Percentiles rank a stretch among this genome's conserved stretches.
phyloP scores from a whole-genome alignment of 164 flowering plant species.

The Cinnamomum micranthum region DNA sequence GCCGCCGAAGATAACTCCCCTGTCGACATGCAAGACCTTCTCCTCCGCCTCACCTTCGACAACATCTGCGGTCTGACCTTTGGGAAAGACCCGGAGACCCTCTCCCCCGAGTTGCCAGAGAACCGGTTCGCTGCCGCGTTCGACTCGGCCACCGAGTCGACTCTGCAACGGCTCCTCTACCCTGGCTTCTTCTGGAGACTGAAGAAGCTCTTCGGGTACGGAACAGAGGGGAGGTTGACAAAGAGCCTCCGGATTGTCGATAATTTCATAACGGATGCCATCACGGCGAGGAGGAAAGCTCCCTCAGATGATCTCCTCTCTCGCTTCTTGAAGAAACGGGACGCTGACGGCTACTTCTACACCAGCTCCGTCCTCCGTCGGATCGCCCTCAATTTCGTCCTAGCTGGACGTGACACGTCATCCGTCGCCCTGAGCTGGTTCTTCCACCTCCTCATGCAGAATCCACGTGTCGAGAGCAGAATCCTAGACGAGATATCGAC shows the following conservation, averaged over 20 bases:
- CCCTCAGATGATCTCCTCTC: conserved; percentile 79
- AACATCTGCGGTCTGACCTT: conserved; percentile 90
- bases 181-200: conserved; percentile 70
- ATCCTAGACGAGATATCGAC: conserved; percentile 51
- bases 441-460: conserved; percentile 70
- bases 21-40: conserved; percentile 76
- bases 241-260: conserved; percentile 54
- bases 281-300: conserved; percentile 41
- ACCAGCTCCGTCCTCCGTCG: conserved; percentile 48
- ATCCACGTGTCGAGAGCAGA: conserved; percentile 50
- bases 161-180: conserved; percentile 64
- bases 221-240: conserved; percentile 43
- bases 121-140: conserved; percentile 72
- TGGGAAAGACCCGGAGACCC: conserved; percentile 84
- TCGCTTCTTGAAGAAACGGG: conserved; percentile 67
- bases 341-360: conserved; percentile 47
- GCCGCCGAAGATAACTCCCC: conserved; percentile 30
- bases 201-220: conserved; percentile 46
- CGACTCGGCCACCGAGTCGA: conserved; percentile 81
- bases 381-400: conserved; percentile 82
- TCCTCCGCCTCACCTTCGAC: conserved; percentile 79
- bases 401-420: conserved; percentile 94
- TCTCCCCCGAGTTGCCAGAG: conserved; percentile 57
- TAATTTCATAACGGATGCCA: conserved; percentile 59
- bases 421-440: conserved; percentile 94